Evolutionary conservation across 495 filamentous ascomycete species (phyloP).

Genomic region (Talaromyces ruber): DNA sequence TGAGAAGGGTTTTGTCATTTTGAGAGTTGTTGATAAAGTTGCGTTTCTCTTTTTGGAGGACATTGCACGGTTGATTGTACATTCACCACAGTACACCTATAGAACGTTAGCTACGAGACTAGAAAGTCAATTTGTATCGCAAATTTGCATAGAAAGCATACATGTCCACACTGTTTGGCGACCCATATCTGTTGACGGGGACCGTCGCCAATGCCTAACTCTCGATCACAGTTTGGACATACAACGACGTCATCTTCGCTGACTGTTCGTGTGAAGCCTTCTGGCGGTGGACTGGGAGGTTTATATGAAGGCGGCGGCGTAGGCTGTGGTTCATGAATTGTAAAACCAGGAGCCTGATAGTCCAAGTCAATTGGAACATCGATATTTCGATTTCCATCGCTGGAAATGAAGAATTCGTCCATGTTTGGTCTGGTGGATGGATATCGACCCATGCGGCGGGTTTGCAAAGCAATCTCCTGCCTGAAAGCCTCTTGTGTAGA

Average conservation of each 20-base stretch:
- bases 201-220: conserved; percentile 54
- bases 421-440: conserved; percentile 4
- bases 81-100: conserved; percentile 68
- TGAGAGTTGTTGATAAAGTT: conserved; percentile 2
- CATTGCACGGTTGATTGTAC: conserved; percentile 42
- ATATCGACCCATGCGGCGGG: conserved; percentile 2
- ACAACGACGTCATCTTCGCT: conserved; percentile 54
- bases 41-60: conserved; percentile 23
- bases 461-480: conserved; percentile 11
- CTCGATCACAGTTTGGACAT: conserved; percentile 65
- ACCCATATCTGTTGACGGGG: conserved; percentile 64
- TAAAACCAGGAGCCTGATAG: conserved; percentile 15
- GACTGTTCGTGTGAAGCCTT: conserved; percentile 58
- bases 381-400: conserved; percentile 9
- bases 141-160: too few species aligned
- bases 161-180: conserved; percentile 66
- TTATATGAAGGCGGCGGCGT: conserved; percentile 37
- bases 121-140: neutral
- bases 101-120: neutral
- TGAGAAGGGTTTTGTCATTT: conserved; percentile 29
- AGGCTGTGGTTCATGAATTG: conserved; percentile 16
- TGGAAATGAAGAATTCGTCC: conserved; percentile 15
- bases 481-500: conserved; percentile 6
- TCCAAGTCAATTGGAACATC: conserved; percentile 20
- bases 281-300: conserved; percentile 44